These are phyloP conservation scores for Globisporangium okanoganense DNA, from an alignment of 352 stramenopile species.

Conservation along the genomic window DNA sequence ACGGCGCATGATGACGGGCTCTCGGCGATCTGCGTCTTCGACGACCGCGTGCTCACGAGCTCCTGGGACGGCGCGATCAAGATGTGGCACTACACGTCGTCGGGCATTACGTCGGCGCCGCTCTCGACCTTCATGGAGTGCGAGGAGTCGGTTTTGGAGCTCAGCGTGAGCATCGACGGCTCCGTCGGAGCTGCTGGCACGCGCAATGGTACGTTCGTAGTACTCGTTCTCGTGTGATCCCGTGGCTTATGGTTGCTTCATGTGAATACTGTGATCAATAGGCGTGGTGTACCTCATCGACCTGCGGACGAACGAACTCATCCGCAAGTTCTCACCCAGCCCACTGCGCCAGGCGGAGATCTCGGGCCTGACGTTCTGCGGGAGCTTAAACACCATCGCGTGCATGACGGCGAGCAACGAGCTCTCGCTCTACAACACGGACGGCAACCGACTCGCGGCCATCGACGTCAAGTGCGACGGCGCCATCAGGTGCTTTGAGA, in stretches of 20 bases:
- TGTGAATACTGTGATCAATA: slow-evolving; percentile 6
- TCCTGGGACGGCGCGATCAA: slow-evolving; percentile 81
- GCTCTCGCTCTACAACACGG: slow-evolving; percentile 58
- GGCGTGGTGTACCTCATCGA: slow-evolving; percentile 71
- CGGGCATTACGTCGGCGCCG: slow-evolving; percentile 57
- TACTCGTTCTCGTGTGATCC: background rate
- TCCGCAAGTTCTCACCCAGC: slow-evolving; percentile 56
- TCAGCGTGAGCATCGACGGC: slow-evolving; percentile 71
- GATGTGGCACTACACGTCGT: slow-evolving; percentile 72
- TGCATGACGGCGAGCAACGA: slow-evolving; percentile 73
- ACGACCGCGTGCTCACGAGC: slow-evolving; percentile 68
- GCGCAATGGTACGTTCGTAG: slow-evolving; percentile 39
- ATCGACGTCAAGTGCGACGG: slow-evolving; percentile 61
- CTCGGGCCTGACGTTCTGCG: slow-evolving; percentile 60
- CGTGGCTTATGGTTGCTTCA: background rate
- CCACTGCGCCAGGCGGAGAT: slow-evolving; percentile 54
- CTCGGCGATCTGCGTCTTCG: slow-evolving; percentile 69
- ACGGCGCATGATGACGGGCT: slow-evolving; percentile 77
- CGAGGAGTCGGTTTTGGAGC: slow-evolving; percentile 59
- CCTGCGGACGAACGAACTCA: slow-evolving; percentile 56
- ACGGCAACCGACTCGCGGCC: slow-evolving; percentile 52
- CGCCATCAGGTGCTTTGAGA: slow-evolving; percentile 70
- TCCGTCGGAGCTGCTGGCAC: slow-evolving; percentile 55
- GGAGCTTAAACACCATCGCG: slow-evolving; percentile 40
- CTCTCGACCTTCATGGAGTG: slow-evolving; percentile 74